phyloP scores from a whole-genome alignment of 805 yeast genomes.

The Kluyveromyces aestuarii region DNA sequence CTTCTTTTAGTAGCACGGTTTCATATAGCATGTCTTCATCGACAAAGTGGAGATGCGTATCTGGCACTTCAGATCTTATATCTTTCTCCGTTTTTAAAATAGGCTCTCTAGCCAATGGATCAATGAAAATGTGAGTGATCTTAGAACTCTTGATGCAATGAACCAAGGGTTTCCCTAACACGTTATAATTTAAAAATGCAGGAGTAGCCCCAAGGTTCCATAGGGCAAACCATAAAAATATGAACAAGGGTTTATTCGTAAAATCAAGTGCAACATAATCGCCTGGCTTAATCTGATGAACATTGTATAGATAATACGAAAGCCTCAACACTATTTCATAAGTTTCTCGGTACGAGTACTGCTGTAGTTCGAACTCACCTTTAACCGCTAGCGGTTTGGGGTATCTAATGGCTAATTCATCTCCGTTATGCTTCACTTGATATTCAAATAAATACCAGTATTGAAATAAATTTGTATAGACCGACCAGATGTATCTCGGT shows the following conservation, averaged over 20 bases:
- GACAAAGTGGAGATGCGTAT: slow-evolving; percentile 38
- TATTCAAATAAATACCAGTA: slow-evolving; percentile 65
- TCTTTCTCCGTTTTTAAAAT: slow-evolving; percentile 42
- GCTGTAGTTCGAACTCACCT: slow-evolving; percentile 50
- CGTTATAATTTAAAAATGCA: slow-evolving; percentile 77
- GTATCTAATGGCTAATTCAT: slow-evolving; percentile 55
- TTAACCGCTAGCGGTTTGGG: slow-evolving; percentile 37
- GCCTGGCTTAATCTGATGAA: slow-evolving; percentile 54
- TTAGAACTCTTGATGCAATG: slow-evolving; percentile 73
- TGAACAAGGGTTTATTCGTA: slow-evolving; percentile 75
- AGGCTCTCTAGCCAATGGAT: slow-evolving; percentile 52
- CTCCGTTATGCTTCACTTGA: slow-evolving; percentile 39
- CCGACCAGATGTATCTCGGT: slow-evolving; percentile 30
- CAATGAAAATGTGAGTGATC: slow-evolving; percentile 59
- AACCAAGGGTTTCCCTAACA: slow-evolving; percentile 59
- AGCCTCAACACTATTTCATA: slow-evolving; percentile 57
- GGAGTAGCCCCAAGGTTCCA: slow-evolving; percentile 92
- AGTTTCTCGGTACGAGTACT: slow-evolving; percentile 59
- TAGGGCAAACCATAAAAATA: slow-evolving; percentile 72
- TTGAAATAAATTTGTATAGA: slow-evolving; percentile 32
- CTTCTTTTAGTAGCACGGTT: slow-evolving; percentile 31
- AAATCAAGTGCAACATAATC: slow-evolving; percentile 68
- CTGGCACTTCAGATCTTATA: slow-evolving; percentile 30
- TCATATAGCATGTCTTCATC: slow-evolving; percentile 41
- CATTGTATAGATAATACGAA: slow-evolving; percentile 52